phyloP scores from a whole-genome alignment of 2,329 filamentous ascomycete genomes.

The Ophiostoma populinum region DNA sequence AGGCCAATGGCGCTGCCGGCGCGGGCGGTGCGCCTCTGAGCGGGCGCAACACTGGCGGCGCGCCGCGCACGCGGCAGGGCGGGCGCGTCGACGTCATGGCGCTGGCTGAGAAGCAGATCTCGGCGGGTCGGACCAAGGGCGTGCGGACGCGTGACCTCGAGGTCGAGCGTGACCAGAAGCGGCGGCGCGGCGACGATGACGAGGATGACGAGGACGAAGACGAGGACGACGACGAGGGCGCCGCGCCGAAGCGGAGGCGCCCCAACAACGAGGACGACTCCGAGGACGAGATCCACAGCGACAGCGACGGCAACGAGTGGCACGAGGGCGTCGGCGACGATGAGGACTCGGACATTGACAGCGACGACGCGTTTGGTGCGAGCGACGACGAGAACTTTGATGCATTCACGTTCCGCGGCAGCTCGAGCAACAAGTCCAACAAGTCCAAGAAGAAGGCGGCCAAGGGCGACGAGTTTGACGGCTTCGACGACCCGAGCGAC shows the following conservation, averaged over 20 bases:
- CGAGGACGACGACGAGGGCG: conserved; percentile 42
- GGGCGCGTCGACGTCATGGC: conserved; percentile 37
- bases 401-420: conserved; percentile 44
- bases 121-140: conserved; percentile 18
- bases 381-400: conserved; percentile 78
- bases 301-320: conserved; percentile 78
- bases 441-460: conserved; percentile 20
- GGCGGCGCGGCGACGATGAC: conserved; percentile 28
- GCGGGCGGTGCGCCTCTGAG: neutral
- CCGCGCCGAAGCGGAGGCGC: conserved; percentile 20
- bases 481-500: conserved; percentile 23
- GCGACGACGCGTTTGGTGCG: conserved; percentile 69
- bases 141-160: conserved; percentile 30
- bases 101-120: conserved; percentile 35
- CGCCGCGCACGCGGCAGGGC: conserved; percentile 23
- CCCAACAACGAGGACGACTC: conserved; percentile 31
- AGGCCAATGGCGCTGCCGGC: conserved; percentile 15
- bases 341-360: conserved; percentile 47
- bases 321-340: conserved; percentile 49
- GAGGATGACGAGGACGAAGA: conserved; percentile 34
- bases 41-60: conserved; percentile 11
- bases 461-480: conserved; percentile 34
- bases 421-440: conserved; percentile 19
- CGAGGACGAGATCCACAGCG: conserved; percentile 56
- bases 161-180: conserved; percentile 25